phyloP scores from a whole-genome alignment of 805 yeast genomes.

The Saturnispora gosingensis region DNA sequence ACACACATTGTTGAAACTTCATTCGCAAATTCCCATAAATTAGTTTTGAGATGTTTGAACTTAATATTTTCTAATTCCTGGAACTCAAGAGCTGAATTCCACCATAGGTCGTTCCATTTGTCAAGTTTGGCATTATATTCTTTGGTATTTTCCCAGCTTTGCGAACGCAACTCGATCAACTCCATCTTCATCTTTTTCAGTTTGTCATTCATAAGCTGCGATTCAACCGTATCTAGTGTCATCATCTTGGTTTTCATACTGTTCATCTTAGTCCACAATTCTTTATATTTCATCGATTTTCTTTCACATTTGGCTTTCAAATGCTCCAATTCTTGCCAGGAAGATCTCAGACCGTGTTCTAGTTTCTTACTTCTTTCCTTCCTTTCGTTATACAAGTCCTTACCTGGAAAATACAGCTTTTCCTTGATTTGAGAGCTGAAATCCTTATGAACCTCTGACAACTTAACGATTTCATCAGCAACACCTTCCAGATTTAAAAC shows the following conservation, averaged over 20 bases:
- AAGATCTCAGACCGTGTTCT: slow-evolving; percentile 40
- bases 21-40: slow-evolving; percentile 72
- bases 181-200: slow-evolving; percentile 39
- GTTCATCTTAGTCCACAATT: slow-evolving; percentile 49
- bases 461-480: slow-evolving; percentile 17
- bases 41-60: slow-evolving; percentile 57
- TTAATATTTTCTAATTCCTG: slow-evolving; percentile 68
- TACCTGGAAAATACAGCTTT: slow-evolving; percentile 44
- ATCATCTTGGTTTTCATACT: slow-evolving; percentile 53
- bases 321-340: slow-evolving; percentile 15
- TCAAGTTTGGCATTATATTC: slow-evolving; percentile 49
- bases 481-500: background rate
- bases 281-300: slow-evolving; percentile 41
- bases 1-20: slow-evolving; percentile 68
- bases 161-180: slow-evolving; percentile 36
- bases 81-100: slow-evolving; percentile 45
- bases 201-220: slow-evolving; percentile 49
- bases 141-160: slow-evolving; percentile 48
- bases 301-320: slow-evolving; percentile 30
- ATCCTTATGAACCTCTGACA: slow-evolving; percentile 47
- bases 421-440: slow-evolving; percentile 41
- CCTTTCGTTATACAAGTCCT: slow-evolving; percentile 41
- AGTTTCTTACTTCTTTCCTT: slow-evolving; percentile 46
- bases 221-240: slow-evolving; percentile 65
- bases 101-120: slow-evolving; percentile 68